phyloP scores from a whole-genome alignment of 2,329 filamentous ascomycete species.

The Fusarium ramigenum region DNA sequence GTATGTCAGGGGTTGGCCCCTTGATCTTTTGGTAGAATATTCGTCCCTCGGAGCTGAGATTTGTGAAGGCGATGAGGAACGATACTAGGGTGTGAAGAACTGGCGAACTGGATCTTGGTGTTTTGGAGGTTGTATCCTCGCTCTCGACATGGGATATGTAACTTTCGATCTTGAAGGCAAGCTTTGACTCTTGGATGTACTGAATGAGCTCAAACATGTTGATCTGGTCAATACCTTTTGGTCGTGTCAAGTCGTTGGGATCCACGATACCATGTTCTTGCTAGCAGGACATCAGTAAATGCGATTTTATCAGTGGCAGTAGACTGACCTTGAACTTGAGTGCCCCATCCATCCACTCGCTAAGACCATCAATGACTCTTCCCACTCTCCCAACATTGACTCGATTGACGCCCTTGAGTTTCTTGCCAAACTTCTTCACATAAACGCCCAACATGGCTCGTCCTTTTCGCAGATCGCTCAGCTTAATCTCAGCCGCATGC shows the following conservation, averaged over 20 bases:
- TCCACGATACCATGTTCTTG: constrained; percentile 73
- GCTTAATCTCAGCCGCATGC: constrained; percentile 79
- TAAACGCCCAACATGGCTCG: constrained; percentile 83
- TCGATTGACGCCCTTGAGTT: constrained; percentile 88
- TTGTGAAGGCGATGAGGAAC: constrained; percentile 84
- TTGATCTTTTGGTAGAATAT: constrained; percentile 68
- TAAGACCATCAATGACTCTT: constrained; percentile 82
- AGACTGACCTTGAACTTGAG: constrained; percentile 57
- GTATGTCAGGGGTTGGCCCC: constrained; percentile 56
- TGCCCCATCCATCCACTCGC: constrained; percentile 70
- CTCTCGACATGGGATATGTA: constrained; percentile 75
- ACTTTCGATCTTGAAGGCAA: constrained; percentile 93
- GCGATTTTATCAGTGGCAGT: too few species aligned
- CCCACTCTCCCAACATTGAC: constrained; percentile 91
- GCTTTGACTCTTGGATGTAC: constrained; percentile 90
- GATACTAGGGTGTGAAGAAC: constrained; percentile 65
- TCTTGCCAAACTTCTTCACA: constrained; percentile 86
- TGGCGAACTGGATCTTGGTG: constrained; percentile 50
- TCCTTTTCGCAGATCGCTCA: constrained; percentile 77
- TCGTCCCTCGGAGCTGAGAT: constrained; percentile 77
- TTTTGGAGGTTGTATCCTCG: constrained; percentile 47
- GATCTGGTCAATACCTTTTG: constrained; percentile 93
- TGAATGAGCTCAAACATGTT: constrained; percentile 88
- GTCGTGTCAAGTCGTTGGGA: constrained; percentile 76
- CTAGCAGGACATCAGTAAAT: too few species aligned